Percentiles rank a stretch among this genome's conserved stretches.
Evolutionary conservation across 2,329 filamentous ascomycete genomes (phyloP).

Genomic region (Diaporthe velutina): DNA sequence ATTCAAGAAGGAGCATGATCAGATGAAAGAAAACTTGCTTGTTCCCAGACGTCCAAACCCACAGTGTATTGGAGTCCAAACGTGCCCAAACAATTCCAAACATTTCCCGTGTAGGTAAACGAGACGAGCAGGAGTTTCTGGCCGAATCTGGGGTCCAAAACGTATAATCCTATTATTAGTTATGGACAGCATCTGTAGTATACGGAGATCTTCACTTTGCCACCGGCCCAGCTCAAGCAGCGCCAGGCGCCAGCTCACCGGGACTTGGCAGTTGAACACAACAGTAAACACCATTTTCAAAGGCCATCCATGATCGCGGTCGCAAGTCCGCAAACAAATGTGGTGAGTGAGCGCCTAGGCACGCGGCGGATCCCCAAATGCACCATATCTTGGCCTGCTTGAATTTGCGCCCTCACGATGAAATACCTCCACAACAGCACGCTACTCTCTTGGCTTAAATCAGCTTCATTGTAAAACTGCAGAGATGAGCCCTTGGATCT

Average conservation of each 20-base stretch:
- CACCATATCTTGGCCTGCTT: not conserved
- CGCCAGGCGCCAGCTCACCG: not conserved
- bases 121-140: not conserved
- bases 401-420: not conserved
- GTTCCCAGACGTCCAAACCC: not conserved
- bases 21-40: not conserved
- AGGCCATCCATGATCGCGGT: not conserved
- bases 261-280: slow-evolving; percentile 7
- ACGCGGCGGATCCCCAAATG: slow-evolving; percentile 12
- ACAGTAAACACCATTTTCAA: not conserved
- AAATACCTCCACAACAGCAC: not conserved
- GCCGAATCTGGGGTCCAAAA: not conserved
- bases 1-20: not conserved
- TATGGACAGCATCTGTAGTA: not conserved
- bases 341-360: not conserved
- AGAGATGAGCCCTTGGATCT: not conserved
- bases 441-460: not conserved
- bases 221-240: not conserved
- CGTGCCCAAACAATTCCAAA: not conserved
- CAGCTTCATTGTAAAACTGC: not conserved
- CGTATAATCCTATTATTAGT: too few species aligned
- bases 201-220: not conserved
- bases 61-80: not conserved
- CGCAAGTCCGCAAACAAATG: not conserved
- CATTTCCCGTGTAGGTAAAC: not conserved